Percentiles rank a stretch among this genome's conserved stretches.
phyloP scores from a whole-genome alignment of 2,329 filamentous ascomycete genomes.

The Pestalotiopsis sp. region DNA sequence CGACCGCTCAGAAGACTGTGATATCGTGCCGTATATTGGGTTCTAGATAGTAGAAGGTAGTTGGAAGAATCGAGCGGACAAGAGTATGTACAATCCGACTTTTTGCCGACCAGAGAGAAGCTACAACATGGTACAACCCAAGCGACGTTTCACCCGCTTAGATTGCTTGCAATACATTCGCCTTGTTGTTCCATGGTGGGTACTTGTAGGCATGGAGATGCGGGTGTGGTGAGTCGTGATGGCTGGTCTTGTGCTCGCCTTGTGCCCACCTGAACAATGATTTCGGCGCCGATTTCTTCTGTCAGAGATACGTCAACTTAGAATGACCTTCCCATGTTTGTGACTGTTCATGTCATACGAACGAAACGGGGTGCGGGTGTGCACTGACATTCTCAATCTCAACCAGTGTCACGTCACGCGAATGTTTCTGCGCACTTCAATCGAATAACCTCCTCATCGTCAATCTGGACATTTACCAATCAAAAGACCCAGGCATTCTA shows the following conservation, averaged over 20 bases:
- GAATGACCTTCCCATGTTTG: not conserved
- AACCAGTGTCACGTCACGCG: not conserved
- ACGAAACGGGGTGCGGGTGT: not conserved
- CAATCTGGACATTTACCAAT: not conserved
- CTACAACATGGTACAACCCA: too few species aligned
- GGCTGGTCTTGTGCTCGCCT: not conserved
- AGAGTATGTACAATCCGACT: too few species aligned
- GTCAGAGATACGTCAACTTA: not conserved
- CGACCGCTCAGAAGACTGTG: too few species aligned
- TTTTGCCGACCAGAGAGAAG: too few species aligned
- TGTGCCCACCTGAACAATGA: not conserved
- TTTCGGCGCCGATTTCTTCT: not conserved
- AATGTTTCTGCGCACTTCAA: not conserved
- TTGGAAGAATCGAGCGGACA: too few species aligned
- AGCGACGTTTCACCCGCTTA: too few species aligned
- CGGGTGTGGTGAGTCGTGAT: too few species aligned
- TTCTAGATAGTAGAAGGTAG: too few species aligned
- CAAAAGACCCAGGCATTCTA: conserved; percentile 7
- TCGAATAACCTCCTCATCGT: not conserved
- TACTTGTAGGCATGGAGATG: too few species aligned
- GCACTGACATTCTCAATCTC: not conserved
- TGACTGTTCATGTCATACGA: not conserved
- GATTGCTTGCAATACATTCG: too few species aligned
- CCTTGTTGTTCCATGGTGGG: too few species aligned
- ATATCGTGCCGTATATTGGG: too few species aligned